Evolutionary conservation across 2,329 filamentous ascomycete genomes (phyloP), one percentile per base, ranked within the genome.

Genomic region (Leptographium galeiforme): DNA sequence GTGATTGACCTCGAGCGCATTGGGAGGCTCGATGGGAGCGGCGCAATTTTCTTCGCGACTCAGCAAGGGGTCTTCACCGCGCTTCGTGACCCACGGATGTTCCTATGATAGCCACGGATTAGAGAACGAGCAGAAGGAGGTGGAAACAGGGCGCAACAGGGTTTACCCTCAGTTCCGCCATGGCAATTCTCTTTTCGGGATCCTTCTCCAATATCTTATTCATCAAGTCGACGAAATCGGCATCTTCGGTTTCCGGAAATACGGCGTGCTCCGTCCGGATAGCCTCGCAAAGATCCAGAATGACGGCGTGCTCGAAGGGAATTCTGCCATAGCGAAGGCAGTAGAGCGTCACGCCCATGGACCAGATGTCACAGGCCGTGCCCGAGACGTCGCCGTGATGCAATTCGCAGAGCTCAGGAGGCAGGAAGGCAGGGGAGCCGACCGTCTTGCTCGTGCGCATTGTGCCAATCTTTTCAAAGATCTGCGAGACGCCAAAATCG

Each of bases 401-500:
- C 8, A 82, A 80, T 25, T 90, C 83, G 63, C 93, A 98, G 13
- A 98, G 74, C 67, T 98, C 93, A 0, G 93, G 93, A 0, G 93
- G 87, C 55, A 97, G 77, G 63, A 98, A 98, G 0, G 93, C 93
- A 0, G 93, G 93, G 4, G 90, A 96, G 1, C 93, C 93, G 12
- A 90, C 90, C 4, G 89, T 91, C 69, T 97, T 98, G 55, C 85
- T 83, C 0, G 89, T 95, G 65, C 82, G 83, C 93, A 97, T 97
- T 47, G 88, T 78, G 2, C 85, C 75, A 2, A 72, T 63, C 66
- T 94, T 95, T 64, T 91, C 85, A 61, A 98, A 98, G 83, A 98
- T 96, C 65, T 98, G 91, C 1, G 91, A 97, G 8, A 97, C 93
- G n/a, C 93, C 93, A 73, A 98, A 98, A 67, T 97, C 93, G 51